Percentiles rank a stretch among this genome's conserved stretches.
Evolutionary conservation across 768 basidiomycete species (phyloP).

Genomic region (Cantharellus cinnabarinus): DNA sequence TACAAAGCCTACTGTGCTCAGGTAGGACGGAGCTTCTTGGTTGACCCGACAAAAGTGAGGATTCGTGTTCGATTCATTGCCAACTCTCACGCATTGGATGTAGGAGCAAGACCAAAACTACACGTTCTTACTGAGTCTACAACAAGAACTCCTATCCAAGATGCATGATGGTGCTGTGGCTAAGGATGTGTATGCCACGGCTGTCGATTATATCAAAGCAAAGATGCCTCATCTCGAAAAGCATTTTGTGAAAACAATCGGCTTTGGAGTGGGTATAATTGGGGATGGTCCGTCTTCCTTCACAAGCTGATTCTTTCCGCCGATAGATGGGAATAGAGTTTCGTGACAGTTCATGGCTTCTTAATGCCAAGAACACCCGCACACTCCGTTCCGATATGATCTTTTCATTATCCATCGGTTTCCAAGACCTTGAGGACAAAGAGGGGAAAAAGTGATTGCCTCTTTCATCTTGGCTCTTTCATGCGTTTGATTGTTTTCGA

Average conservation of each 20-base stretch:
- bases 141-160: constrained; percentile 48
- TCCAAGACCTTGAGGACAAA: constrained; percentile 58
- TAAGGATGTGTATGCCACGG: constrained; percentile 67
- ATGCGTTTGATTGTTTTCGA: not conserved
- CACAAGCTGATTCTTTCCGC: not conserved
- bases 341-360: constrained; percentile 66
- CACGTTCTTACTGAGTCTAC: constrained; percentile 52
- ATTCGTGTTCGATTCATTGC: constrained; percentile 4
- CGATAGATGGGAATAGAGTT: constrained; percentile 85
- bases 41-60: constrained; percentile 61
- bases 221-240: constrained; percentile 71
- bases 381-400: constrained; percentile 62
- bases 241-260: constrained; percentile 71
- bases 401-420: constrained; percentile 66
- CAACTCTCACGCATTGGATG: not conserved
- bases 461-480: not conserved
- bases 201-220: constrained; percentile 44
- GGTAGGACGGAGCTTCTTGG: constrained; percentile 84
- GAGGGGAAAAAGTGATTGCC: constrained; percentile 50
- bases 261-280: constrained; percentile 50
- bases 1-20: constrained; percentile 89
- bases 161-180: constrained; percentile 61
- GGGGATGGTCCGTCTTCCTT: not conserved
- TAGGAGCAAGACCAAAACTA: constrained; percentile 90
- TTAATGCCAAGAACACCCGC: constrained; percentile 62